Conservation (phyloP, 768 basidiomycete genomes). For the Rhodosporidiobolus odoratus region DNA sequence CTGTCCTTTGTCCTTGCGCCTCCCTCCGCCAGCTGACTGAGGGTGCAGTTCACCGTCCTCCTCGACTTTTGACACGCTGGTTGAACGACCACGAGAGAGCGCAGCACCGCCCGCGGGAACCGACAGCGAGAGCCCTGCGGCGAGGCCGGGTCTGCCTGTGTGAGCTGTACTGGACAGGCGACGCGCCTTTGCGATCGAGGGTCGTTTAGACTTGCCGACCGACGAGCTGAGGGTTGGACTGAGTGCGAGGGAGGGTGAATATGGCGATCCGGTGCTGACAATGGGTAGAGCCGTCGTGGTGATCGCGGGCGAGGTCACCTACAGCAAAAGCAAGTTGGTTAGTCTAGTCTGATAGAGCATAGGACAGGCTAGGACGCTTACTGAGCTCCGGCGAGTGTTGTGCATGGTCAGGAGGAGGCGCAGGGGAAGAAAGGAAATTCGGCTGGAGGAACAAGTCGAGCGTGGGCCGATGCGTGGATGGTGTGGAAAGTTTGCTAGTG, state of each 20-base stretch:
- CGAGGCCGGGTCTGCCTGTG: background rate
- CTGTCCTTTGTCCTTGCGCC: constrained; percentile 68
- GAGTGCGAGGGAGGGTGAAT: background rate
- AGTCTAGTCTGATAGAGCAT: no score
- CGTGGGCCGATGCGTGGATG: no score
- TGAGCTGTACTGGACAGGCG: constrained; percentile 16
- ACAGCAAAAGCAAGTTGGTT: no score
- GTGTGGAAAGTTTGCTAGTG: no score
- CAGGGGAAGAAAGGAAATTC: no score
- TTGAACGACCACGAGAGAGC: background rate
- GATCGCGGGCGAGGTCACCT: no score
- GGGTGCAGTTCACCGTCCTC: constrained; percentile 40
- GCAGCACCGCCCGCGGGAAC: background rate
- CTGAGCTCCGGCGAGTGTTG: no score
- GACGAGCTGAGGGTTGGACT: constrained; percentile 15
- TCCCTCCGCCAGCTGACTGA: background rate
- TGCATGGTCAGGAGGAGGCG: no score
- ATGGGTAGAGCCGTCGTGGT: no score
- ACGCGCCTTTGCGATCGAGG: constrained; percentile 11
- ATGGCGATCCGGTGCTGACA: no score
- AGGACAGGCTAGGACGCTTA: no score
- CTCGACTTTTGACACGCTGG: constrained; percentile 32
- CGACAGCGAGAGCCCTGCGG: background rate
- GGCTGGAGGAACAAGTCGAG: no score
- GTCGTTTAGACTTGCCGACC: constrained; percentile 27